Base-by-base conservation (phyloP, 1,284 basidiomycete species). In the Cutaneotrichosporon cavernicola region DNA sequence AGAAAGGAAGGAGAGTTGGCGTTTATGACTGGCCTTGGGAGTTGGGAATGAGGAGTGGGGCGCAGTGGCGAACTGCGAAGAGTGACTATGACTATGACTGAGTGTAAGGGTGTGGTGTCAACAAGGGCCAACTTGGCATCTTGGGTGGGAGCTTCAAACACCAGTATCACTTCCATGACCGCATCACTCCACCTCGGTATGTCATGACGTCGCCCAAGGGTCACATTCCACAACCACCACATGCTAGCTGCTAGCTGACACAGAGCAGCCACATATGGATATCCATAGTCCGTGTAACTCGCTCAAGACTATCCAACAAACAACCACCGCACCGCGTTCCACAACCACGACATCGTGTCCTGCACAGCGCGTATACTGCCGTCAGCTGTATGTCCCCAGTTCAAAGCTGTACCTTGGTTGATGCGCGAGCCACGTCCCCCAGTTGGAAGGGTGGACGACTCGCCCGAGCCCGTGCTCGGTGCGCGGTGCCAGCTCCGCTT, bases 261-360 rank as follows among this genome's bases (percentile, higher is more conserved):
- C 3, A 2, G 26, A n/a, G 22, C 10, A 50, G 13, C 22, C 11
- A 50, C 43, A 47, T 16, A 21, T 18, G 43, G n/a, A 21, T n/a
- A 7, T 5, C 14, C 43, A 7, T 46, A 18, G 14, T 18, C 43
- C 16, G 14, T 7, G 16, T 46, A n/a, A n/a, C 18, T 46, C 43
- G 43, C 43, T 18, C 50, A 51, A 30, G 13, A n/a, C 30, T 22
- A 56, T 13, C 38, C 38, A 6, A 36, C 49, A 36, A 64, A 36
- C n/a, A 72, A 59, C 72, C 71, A 72, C 7, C 65, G 40, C 4
- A 76, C 53, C 18, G 68, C 61, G 34, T 63, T 38, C 74, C 74
- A 76, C 46, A 76, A 11, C 66, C 72, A 69, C 2, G 63, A 57
- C 31, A 76, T 47, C 31, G 60, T 65, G 22, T 57, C 36, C 4